These are phyloP conservation scores for Umbelopsis sp. DNA, from an alignment of 192 early-diverging fungal genomes.

Conservation along the genomic window DNA sequence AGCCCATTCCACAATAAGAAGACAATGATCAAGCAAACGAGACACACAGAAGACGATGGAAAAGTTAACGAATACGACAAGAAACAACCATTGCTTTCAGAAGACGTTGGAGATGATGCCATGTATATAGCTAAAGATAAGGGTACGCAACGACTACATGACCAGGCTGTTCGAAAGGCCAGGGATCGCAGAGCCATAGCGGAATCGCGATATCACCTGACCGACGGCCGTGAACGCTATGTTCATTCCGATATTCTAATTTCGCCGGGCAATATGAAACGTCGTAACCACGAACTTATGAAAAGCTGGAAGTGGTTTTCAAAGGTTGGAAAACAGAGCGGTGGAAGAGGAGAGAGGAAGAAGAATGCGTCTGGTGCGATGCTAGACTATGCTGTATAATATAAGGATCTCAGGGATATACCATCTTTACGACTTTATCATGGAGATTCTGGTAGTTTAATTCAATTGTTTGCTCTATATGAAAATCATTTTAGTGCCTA, in stretches of 20 bases:
- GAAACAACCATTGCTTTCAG: not conserved
- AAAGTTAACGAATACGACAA: not conserved
- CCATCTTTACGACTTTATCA: not conserved
- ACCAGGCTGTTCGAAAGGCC: slow-evolving; percentile 13
- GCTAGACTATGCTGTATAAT: slow-evolving; percentile 12
- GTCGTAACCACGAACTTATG: slow-evolving; percentile 15
- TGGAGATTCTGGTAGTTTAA: not conserved
- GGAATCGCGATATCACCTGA: slow-evolving; percentile 21
- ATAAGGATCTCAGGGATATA: not conserved
- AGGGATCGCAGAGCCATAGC: not conserved
- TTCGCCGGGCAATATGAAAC: slow-evolving; percentile 16
- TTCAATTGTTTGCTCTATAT: not conserved
- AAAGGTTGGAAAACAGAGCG: not conserved
- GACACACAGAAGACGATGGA: not conserved
- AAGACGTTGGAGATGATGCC: not conserved
- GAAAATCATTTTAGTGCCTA: too few relatives aligned
- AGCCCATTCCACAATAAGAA: not conserved
- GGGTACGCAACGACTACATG: slow-evolving; percentile 1
- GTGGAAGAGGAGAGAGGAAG: slow-evolving; percentile 15
- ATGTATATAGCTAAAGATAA: slow-evolving; percentile 15
- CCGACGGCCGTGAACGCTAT: slow-evolving; percentile 11
- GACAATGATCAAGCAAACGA: not conserved
- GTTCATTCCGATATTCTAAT: slow-evolving; percentile 23
- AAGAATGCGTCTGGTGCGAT: slow-evolving; percentile 10
- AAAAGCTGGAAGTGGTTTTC: slow-evolving; percentile 17